These are phyloP conservation scores for Fraxinus floribunda DNA, from an alignment of 305 asterid species.

Conservation along the genomic window DNA sequence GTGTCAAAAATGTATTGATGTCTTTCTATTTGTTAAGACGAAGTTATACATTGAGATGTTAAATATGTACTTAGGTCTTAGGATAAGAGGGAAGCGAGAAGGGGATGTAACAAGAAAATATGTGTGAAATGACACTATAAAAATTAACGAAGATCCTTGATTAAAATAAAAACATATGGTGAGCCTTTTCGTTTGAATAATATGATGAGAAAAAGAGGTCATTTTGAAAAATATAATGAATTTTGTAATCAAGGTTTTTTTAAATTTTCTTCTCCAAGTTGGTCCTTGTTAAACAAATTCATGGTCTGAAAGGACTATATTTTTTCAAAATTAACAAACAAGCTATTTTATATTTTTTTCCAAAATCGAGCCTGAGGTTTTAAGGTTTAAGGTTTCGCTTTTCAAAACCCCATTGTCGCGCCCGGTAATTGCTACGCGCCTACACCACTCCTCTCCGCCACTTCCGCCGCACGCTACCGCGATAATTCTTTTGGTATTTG, in stretches of 20 bases:
- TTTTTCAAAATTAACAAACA: not conserved
- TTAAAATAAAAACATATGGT: not conserved
- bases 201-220: not conserved
- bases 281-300: not conserved
- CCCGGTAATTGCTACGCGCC: not conserved
- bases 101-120: not conserved
- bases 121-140: not conserved
- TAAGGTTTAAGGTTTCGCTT: not conserved
- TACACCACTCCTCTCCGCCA: not conserved
- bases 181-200: not conserved
- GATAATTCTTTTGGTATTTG: not conserved
- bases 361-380: not conserved
- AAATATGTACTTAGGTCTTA: not conserved
- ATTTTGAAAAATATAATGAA: not conserved
- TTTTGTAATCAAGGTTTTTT: not conserved
- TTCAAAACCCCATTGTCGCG: not conserved
- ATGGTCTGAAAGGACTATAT: not conserved
- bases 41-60: no score
- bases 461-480: not conserved
- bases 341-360: not conserved
- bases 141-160: not conserved
- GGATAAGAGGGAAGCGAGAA: not conserved
- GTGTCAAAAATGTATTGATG: not conserved
- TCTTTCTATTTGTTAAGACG: no score
- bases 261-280: not conserved